Evolutionary conservation across 1,139 yeast species (phyloP).

Genomic region (Candida sojae): DNA sequence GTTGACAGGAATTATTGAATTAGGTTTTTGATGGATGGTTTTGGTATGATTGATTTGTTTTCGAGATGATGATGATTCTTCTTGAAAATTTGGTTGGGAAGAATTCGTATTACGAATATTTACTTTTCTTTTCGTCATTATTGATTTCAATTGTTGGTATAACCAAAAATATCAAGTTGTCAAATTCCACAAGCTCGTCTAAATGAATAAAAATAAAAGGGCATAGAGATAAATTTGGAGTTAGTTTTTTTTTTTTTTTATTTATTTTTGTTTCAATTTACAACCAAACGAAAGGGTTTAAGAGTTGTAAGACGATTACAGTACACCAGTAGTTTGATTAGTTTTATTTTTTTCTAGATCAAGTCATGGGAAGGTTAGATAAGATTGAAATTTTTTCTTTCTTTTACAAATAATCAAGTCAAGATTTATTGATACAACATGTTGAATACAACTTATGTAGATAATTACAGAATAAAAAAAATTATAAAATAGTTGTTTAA

Average conservation of each 20-base stretch:
- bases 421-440: constrained; percentile 1
- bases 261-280: neutral
- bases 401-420: neutral
- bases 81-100: neutral
- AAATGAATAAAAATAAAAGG: neutral
- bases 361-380: too few species aligned
- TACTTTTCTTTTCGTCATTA: neutral
- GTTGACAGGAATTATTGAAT: neutral
- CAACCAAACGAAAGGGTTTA: neutral
- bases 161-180: neutral
- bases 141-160: neutral
- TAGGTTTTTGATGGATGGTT: neutral
- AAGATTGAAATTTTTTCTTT: too few species aligned
- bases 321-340: too few species aligned
- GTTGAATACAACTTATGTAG: neutral
- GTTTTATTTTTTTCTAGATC: neutral
- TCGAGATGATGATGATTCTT: neutral
- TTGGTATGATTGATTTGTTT: neutral
- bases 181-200: neutral
- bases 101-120: neutral
- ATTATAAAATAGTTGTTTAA: neutral
- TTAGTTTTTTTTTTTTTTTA: too few species aligned
- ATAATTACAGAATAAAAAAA: neutral
- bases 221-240: too few species aligned
- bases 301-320: too few species aligned